Evolutionary conservation across 495 filamentous ascomycete genomes (phyloP), one percentile per base, ranked within the genome.

Genomic region (Cercophora newfieldiana): DNA sequence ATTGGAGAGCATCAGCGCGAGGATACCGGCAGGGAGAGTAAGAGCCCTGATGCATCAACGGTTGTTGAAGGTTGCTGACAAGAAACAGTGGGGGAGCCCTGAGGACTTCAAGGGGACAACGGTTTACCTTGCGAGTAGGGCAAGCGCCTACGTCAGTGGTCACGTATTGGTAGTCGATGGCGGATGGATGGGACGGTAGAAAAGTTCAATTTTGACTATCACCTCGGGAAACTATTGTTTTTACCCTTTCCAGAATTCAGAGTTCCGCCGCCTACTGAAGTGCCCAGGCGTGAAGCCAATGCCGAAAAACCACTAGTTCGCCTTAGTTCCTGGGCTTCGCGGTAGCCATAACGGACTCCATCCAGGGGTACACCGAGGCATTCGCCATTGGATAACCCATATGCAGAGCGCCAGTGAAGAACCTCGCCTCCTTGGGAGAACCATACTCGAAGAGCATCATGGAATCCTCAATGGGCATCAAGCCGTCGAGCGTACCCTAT

Each of bases 71-170:
- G 16, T 8, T 21, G 29, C 50, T 64, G 49, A 51, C 58, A 22
- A 64, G 31, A 64, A 14, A 25, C 48, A 76, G 73, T 97, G 94
- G 94, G 94, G 93, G 1, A 83, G 69, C 19, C 91, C 92, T 7
- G 91, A 96, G 49, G 94, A 97, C 76, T 96, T 97, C 72, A 93
- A 94, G 81, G 94, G 94, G 0, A 86, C 83, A 7, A 85, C 89
- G 1, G 88, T 97, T 14, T 97, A 87, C 72, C 78, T 97, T 63
- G 91, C 91, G 16, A 88, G 89, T 75, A 82, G 77, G 72, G 91
- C 89, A 31, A 91, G 91, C 70, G 84, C 76, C 28, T 97, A 97
- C 81, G 90, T 97, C 12, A 90, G 84, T 62, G 94, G 93, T 0
- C 90, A 94, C 71, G 80, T 90, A 0, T 66, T 97, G 65, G 87